Base-by-base conservation (phyloP, 257 asterid species). In the Leptodermis oblonga region DNA sequence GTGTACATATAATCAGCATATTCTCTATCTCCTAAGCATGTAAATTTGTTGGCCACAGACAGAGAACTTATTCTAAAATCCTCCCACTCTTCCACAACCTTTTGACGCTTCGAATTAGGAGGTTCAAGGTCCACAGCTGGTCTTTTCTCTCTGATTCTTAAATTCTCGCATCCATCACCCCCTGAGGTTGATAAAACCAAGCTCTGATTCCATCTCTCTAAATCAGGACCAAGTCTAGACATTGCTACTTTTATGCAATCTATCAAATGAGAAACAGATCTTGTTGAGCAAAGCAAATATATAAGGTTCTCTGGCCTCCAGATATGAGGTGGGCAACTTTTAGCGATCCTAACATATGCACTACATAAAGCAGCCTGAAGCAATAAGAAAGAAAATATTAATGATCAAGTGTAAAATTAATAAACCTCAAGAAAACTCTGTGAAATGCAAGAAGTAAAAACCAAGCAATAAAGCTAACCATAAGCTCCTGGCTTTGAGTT, bases 251-350 rank as follows among this genome's bases (percentile, higher is more conserved):
- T 83, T 81, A 93, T 82, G 83, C 97, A 93, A 74, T 86, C 88
- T 75, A 80, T 76, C 76, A 93, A 81, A 70, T 79, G 88, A 34
- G 63, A 72, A 74, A 25, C 31, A 59, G 91, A 82, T 68, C 62
- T 74, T 60, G 88, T 62, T 71, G 93, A 89, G 80, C 83, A 76
- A 83, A 93, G 95, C 80, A 88, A 60, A 76, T 58, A 64, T 69
- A 90, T 78, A 41, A 90, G 93, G 81, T 80, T 77, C 82, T 93
- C 97, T 14, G 96, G 99, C 84, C 75, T 90, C 99, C 99, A 90
- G 70, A 84, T 54, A 84, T 74, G 84, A 75, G 88, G 86, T 51
- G 96, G 88, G 76, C 97, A 93, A 52, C 74, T 65, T 77, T 84
- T 83, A 73, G 83, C 90, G 65, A 88, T 85, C 77, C 97, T 88